phyloP scores from a whole-genome alignment of 2,329 filamentous ascomycete species.

The Tolypocladium pustulatum region DNA sequence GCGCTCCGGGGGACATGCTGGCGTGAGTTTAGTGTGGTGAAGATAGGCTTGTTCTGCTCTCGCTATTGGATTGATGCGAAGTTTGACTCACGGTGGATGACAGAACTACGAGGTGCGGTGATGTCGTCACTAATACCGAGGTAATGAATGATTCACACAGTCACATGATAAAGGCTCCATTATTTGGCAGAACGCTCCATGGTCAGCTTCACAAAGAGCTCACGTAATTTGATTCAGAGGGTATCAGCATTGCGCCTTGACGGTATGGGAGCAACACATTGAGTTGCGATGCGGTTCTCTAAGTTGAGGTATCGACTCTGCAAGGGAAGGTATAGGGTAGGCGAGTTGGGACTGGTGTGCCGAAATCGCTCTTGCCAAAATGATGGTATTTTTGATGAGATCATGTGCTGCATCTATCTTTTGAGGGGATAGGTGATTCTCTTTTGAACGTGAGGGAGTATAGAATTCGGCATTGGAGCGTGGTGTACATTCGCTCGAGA shows the following conservation, averaged over 20 bases:
- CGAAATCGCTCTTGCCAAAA: neutral
- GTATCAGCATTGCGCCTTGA: neutral
- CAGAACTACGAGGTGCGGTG: neutral
- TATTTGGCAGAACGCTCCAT: neutral
- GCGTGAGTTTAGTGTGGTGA: neutral
- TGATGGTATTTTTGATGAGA: neutral
- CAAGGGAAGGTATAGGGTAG: neutral
- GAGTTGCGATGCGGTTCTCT: neutral
- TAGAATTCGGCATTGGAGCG: too few relatives aligned
- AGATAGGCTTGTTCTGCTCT: neutral
- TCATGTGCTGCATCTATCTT: too few relatives aligned
- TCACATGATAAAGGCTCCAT: neutral
- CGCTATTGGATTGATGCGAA: neutral
- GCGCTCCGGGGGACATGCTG: conserved; percentile 15
- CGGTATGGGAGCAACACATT: too few relatives aligned
- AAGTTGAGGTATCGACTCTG: neutral
- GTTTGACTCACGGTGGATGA: neutral
- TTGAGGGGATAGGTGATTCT: too few relatives aligned
- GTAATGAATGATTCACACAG: neutral
- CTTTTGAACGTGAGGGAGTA: too few relatives aligned
- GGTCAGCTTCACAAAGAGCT: neutral
- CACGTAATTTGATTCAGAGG: neutral
- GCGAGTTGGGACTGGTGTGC: neutral
- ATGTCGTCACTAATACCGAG: neutral
- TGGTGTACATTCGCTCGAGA: too few relatives aligned